A percentile compares a stretch with the other conserved stretches of the same genome.
These are phyloP conservation scores for Blastobotrys persicus DNA, from an alignment of 1,139 yeast genomes.

Conservation along the genomic window DNA sequence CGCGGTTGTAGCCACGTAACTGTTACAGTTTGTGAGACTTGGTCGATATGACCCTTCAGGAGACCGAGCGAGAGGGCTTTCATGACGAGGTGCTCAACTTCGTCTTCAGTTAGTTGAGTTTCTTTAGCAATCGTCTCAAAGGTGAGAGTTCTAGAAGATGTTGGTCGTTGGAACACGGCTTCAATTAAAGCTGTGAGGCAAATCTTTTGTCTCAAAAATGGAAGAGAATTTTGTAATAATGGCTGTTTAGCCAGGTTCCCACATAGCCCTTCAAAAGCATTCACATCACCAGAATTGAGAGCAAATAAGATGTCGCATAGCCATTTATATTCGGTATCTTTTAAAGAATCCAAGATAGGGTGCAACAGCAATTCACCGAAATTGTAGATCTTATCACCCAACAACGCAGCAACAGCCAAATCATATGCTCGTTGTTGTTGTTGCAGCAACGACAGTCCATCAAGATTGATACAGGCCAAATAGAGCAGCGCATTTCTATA, in stretches of 20 bases:
- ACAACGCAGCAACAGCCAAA: conserved; percentile 77
- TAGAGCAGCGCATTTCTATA: conserved; percentile 66
- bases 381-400: conserved; percentile 91
- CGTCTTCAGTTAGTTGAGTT: conserved; percentile 60
- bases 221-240: conserved; percentile 56
- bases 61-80: conserved; percentile 83
- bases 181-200: conserved; percentile 90
- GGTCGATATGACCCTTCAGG: conserved; percentile 84
- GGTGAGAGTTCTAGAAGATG: conserved; percentile 68
- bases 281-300: conserved; percentile 76
- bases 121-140: conserved; percentile 78
- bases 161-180: conserved; percentile 74
- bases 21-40: conserved; percentile 71
- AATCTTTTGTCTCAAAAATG: conserved; percentile 82
- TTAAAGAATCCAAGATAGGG: conserved; percentile 65
- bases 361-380: conserved; percentile 94
- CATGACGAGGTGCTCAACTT: conserved; percentile 88
- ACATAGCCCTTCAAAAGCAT: conserved; percentile 52
- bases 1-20: conserved; percentile 96
- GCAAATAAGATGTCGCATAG: conserved; percentile 65
- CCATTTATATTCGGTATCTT: conserved; percentile 62
- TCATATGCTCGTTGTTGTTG: conserved; percentile 69
- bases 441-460: conserved; percentile 52
- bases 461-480: conserved; percentile 58
- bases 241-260: conserved; percentile 51